phyloP scores from a whole-genome alignment of 2,329 filamentous ascomycete genomes.

The Ascosphaera apis region DNA sequence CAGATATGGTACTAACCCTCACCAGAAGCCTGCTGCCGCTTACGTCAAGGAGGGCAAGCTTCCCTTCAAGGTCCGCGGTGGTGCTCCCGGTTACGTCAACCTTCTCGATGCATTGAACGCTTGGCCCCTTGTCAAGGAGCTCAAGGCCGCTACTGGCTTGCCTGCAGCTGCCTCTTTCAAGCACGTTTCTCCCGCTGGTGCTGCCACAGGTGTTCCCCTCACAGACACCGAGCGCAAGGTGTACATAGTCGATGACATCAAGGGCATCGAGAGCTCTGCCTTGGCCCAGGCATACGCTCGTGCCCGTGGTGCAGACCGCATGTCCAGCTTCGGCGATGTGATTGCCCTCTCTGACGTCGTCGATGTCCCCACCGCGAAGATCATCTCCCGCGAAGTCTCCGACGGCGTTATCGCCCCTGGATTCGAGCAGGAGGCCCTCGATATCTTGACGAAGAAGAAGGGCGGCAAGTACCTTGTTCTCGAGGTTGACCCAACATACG shows the following conservation, averaged over 20 bases:
- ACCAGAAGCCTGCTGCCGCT: constrained; percentile 89
- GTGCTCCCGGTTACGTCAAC: constrained; percentile 91
- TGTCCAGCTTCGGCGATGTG: constrained; percentile 96
- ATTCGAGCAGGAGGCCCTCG: constrained; percentile 65
- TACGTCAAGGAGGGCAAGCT: constrained; percentile 49
- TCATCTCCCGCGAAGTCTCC: constrained; percentile 93
- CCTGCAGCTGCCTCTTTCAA: constrained; percentile 96
- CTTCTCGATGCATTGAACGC: constrained; percentile 87
- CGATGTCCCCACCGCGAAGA: constrained; percentile 81
- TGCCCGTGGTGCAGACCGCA: constrained; percentile 84
- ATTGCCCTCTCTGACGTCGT: constrained; percentile 82
- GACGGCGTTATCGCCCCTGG: constrained; percentile 87
- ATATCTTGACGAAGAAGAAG: constrained; percentile 94
- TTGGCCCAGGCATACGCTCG: constrained; percentile 91
- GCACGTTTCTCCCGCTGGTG: constrained; percentile 92
- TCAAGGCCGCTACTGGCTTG: constrained; percentile 66
- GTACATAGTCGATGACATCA: constrained; percentile 94
- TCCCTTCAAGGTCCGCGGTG: constrained; percentile 85
- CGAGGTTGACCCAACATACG: constrained; percentile 76
- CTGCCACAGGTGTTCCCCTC: constrained; percentile 76
- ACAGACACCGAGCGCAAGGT: constrained; percentile 79
- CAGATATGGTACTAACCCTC: constrained; percentile 89
- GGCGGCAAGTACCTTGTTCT: constrained; percentile 89
- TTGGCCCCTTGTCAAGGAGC: constrained; percentile 96
- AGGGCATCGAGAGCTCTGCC: constrained; percentile 60